These are phyloP conservation scores for Cladosporium sp. DNA, from an alignment of 2,329 filamentous ascomycete species.

Conservation along the genomic window DNA sequence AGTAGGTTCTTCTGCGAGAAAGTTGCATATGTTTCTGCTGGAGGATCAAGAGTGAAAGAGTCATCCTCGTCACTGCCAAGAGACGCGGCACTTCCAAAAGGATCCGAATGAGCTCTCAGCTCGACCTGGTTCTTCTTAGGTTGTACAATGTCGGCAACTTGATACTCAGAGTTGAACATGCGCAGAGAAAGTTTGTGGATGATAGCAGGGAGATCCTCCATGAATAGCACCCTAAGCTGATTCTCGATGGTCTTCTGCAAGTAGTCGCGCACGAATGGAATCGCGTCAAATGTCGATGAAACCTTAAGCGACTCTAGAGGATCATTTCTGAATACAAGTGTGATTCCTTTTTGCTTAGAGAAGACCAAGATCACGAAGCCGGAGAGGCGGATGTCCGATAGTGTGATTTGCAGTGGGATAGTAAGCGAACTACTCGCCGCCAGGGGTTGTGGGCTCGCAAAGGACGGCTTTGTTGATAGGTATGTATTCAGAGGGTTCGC, in stretches of 20 bases:
- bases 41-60: slow-evolving; percentile 71
- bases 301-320: slow-evolving; percentile 97
- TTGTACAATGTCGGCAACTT: slow-evolving; percentile 25
- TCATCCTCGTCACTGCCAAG: slow-evolving; percentile 73
- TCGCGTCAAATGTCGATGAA: slow-evolving; percentile 97
- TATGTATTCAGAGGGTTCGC: slow-evolving; percentile 97
- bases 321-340: slow-evolving; percentile 95
- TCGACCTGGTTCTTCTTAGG: slow-evolving; percentile 45
- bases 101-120: slow-evolving; percentile 26
- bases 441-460: slow-evolving; percentile 87
- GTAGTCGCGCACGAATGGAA: slow-evolving; percentile 96
- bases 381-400: slow-evolving; percentile 92
- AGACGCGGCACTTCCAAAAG: slow-evolving; percentile 44
- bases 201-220: slow-evolving; percentile 95
- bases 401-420: slow-evolving; percentile 93
- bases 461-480: slow-evolving; percentile 82
- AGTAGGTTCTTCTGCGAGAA: slow-evolving; percentile 95
- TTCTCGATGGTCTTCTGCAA: slow-evolving; percentile 93
- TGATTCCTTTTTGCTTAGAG: slow-evolving; percentile 93
- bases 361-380: slow-evolving; percentile 98
- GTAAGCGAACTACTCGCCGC: slow-evolving; percentile 89
- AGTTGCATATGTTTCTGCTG: slow-evolving; percentile 76
- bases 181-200: slow-evolving; percentile 88
- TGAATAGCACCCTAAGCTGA: slow-evolving; percentile 87
- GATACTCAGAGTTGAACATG: slow-evolving; percentile 83